A percentile compares a stretch with the other conserved stretches of the same genome.
Conservation (phyloP, 176 grass and related monocot species). For the Triticum timopheevii region DNA sequence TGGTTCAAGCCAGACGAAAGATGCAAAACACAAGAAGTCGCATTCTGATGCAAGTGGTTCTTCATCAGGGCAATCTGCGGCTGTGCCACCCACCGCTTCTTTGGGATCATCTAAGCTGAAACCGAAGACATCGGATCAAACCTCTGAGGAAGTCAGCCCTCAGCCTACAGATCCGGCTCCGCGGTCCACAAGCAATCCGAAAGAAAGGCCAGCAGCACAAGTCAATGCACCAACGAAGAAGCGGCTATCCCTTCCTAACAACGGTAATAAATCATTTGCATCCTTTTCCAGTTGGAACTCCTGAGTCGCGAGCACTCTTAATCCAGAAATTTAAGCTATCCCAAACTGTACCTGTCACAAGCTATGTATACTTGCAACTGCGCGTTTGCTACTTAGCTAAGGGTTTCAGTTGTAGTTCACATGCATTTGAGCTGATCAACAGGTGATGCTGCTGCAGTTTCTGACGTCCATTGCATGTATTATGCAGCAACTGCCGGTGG, state of each 20-base stretch:
- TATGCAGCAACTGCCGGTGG: slow-evolving; percentile 5
- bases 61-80: slow-evolving; percentile 52
- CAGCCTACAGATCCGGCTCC: slow-evolving; percentile 38
- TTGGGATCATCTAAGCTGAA: slow-evolving; percentile 42
- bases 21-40: slow-evolving; percentile 37
- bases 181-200: slow-evolving; percentile 76
- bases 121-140: slow-evolving; percentile 41
- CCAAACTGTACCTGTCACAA: background rate
- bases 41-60: slow-evolving; percentile 68
- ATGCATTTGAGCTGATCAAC: slow-evolving; percentile 9
- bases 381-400: background rate
- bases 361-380: background rate
- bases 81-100: slow-evolving; percentile 22
- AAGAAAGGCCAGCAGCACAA: slow-evolving; percentile 50
- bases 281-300: background rate
- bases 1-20: slow-evolving; percentile 38
- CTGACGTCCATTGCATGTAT: background rate
- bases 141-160: slow-evolving; percentile 61
- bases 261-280: slow-evolving; percentile 30
- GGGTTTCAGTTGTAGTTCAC: background rate
- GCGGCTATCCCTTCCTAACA: slow-evolving; percentile 78
- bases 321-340: background rate
- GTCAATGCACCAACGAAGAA: slow-evolving; percentile 47
- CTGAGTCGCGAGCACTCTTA: background rate
- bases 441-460: background rate